Base-by-base conservation (phyloP, 2,329 filamentous ascomycete species). In the Chaetomium olivaceum region DNA sequence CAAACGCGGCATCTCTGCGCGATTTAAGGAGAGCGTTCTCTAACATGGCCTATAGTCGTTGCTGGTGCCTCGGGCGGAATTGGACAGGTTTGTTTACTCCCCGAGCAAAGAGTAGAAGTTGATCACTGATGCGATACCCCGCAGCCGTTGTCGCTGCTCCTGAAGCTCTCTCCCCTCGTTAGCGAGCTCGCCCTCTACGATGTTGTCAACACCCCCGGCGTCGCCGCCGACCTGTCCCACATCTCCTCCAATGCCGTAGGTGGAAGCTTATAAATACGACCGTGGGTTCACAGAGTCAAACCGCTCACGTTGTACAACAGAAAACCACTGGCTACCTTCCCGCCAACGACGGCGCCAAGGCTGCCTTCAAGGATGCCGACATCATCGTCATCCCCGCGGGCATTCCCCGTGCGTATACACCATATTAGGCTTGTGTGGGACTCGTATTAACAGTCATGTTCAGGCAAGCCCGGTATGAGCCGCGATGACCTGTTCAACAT, bases 401-500 rank as follows among this genome's bases (percentile, higher is more conserved):
- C 75, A 96, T 99, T 86, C 95, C 95, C 76, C 93, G 95, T 97
- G 85, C 75, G 91, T 84, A 36, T 19, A 2, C 31, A 23, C 11
- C 7, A 11, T 12, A 2, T 12, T n/a, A 21, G 16, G 9, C 6
- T 33, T n/a, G 14, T 23, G 8, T 23, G 19, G 16, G 23, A 5
- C 43, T 21, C 43, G 21, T 50, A 11, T 58, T 69, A 27, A 69
- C 46, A n/a, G 4, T 27, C 23, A 2, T 14, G 21, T 58, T 61
- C 71, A 97, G 94, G 94, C 82, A 98, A 98, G 87, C 95, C 95
- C 74, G 95, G 95, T 76, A 99, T 99, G 95, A 97, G 91, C 80
- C 93, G 95, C 83, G 95, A 99, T 76, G 95, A 98, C 78, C 91
- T 99, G 67, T 99, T 99, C 91, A 97, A 97, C 84, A 97, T 97